These are phyloP conservation scores for Trypanosoma mega DNA, from an alignment of 208 protist genomes.

Conservation along the genomic window DNA sequence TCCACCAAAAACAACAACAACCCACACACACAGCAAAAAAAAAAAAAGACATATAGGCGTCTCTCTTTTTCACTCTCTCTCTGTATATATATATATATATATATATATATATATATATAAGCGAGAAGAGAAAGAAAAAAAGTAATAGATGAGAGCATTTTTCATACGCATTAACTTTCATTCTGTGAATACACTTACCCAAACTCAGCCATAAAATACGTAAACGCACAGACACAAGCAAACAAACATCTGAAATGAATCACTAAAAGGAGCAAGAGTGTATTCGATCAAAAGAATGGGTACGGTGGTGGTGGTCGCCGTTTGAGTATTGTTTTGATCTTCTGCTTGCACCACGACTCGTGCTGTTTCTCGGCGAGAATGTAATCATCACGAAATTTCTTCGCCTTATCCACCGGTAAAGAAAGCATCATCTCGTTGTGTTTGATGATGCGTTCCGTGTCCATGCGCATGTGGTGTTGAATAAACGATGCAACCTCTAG, in stretches of 20 bases:
- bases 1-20: conserved; percentile 1
- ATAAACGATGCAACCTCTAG: conserved; percentile 75
- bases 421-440: conserved; percentile 82
- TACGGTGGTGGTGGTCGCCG: conserved; percentile 80
- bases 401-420: conserved; percentile 70
- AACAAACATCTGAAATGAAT: too few species aligned
- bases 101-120: conserved; percentile 8
- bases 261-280: conserved; percentile 8
- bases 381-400: conserved; percentile 76
- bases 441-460: conserved; percentile 75
- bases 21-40: conserved; percentile 9
- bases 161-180: too few species aligned
- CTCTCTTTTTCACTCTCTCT: too few species aligned
- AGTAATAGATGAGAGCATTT: too few species aligned
- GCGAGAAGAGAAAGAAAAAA: background rate
- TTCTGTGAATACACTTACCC: too few species aligned
- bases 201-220: too few species aligned
- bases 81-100: background rate
- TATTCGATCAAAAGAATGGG: conserved; percentile 59
- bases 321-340: conserved; percentile 74
- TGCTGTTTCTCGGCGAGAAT: conserved; percentile 84
- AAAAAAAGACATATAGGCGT: too few species aligned
- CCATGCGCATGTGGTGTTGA: conserved; percentile 77
- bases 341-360: conserved; percentile 89
- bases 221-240: too few species aligned